These are phyloP conservation scores for Vanrija humicola DNA, from an alignment of 1,284 basidiomycete genomes.

Conservation along the genomic window DNA sequence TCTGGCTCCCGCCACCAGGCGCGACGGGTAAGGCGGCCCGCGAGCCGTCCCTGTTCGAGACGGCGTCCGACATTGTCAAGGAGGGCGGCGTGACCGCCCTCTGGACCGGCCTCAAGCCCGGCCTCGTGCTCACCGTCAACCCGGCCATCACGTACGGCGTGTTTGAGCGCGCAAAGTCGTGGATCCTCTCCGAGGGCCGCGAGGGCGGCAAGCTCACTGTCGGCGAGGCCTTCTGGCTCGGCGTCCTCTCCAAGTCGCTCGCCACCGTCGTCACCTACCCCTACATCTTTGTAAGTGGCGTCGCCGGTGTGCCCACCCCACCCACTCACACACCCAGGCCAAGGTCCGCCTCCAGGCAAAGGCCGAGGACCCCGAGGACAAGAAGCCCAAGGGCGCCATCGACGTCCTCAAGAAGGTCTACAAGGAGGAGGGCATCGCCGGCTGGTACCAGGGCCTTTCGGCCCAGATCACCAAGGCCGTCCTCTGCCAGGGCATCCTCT, in stretches of 20 bases:
- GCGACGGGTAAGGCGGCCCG: constrained; percentile 20
- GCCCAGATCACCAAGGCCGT: constrained; percentile 60
- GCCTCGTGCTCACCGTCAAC: constrained; percentile 89
- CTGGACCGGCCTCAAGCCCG: constrained; percentile 91
- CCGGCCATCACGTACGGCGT: constrained; percentile 98
- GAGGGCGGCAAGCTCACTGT: constrained; percentile 52
- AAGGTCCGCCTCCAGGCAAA: constrained; percentile 93
- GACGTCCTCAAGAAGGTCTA: constrained; percentile 66
- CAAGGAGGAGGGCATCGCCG: constrained; percentile 67
- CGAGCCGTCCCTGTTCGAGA: constrained; percentile 53
- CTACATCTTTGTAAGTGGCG: constrained; percentile 49
- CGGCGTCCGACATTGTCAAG: constrained; percentile 81
- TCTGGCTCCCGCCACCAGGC: constrained; percentile 53
- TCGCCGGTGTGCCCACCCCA: too few relatives aligned
- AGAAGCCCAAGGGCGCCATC: constrained; percentile 27
- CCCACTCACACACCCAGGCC: constrained; percentile 53
- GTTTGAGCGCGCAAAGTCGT: constrained; percentile 81
- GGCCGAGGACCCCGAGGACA: constrained; percentile 17
- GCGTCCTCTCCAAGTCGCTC: constrained; percentile 91
- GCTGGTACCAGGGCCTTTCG: constrained; percentile 92
- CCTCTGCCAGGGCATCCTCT: constrained; percentile 55
- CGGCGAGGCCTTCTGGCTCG: constrained; percentile 75
- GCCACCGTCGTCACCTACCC: constrained; percentile 78
- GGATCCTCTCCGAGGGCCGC: constrained; percentile 43
- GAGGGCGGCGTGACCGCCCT: constrained; percentile 88